These are phyloP conservation scores for Lachnum nothofagi DNA, from an alignment of 2,329 filamentous ascomycete species.

Conservation along the genomic window DNA sequence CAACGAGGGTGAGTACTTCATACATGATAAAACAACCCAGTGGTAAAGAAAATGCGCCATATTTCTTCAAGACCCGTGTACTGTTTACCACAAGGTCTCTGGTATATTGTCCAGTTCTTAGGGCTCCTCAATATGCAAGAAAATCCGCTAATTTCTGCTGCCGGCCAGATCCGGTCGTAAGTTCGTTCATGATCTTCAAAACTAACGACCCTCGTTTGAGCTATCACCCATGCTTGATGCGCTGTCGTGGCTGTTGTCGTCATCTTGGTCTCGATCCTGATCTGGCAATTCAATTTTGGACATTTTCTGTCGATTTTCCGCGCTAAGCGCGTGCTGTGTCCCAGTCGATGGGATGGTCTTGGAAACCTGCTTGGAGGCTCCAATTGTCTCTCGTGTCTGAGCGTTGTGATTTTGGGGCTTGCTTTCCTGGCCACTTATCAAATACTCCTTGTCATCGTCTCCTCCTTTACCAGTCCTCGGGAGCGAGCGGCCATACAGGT, in stretches of 20 bases:
- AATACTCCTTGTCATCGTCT: neutral
- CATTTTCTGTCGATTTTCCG: neutral
- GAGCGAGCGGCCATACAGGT: neutral
- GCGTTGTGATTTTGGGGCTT: neutral
- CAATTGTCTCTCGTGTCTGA: neutral
- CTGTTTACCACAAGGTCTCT: no score
- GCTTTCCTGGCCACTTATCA: neutral
- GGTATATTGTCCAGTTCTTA: no score
- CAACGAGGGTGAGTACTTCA: no score
- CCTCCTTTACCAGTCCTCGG: neutral
- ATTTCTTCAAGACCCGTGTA: no score
- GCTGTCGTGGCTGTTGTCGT: neutral
- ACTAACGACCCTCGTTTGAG: neutral
- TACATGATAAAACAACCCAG: no score
- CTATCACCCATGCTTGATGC: neutral
- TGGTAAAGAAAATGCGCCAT: no score
- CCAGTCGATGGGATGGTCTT: neutral
- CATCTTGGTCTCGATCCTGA: neutral
- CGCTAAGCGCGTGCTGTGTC: neutral
- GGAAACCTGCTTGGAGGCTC: neutral
- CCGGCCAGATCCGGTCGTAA: neutral
- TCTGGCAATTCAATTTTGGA: neutral
- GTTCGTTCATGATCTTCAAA: neutral
- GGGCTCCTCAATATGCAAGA: no score
- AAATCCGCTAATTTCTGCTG: no score